These are phyloP conservation scores for Byssochlamys sp. DNA, from an alignment of 2,329 filamentous ascomycete species.

Conservation along the genomic window DNA sequence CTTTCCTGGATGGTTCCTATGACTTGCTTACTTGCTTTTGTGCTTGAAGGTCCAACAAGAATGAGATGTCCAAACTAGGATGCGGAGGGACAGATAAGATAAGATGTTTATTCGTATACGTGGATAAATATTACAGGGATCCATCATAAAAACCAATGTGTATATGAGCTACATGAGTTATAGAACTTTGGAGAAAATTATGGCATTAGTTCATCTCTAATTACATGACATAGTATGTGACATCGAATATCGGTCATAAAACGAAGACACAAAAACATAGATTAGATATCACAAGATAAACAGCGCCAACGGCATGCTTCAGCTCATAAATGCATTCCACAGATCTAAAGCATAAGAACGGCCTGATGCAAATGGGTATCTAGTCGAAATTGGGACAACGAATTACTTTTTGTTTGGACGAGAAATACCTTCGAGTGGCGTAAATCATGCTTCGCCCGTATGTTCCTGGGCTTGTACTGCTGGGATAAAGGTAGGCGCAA, in stretches of 20 bases:
- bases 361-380: background rate
- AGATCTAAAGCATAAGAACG: background rate
- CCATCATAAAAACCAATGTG: no score
- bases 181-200: no score
- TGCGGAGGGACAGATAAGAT: no score
- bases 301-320: background rate
- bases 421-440: background rate
- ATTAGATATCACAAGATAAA: background rate
- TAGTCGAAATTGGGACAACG: background rate
- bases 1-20: no score
- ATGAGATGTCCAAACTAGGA: no score
- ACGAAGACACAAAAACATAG: background rate
- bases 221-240: background rate
- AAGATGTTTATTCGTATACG: no score
- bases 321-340: background rate
- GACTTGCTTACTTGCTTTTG: no score
- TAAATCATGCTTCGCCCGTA: slow-evolving; percentile 2
- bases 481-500: slow-evolving; percentile 18
- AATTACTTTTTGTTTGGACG: background rate
- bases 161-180: no score
- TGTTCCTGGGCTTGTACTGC: slow-evolving; percentile 8
- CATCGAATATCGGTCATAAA: background rate
- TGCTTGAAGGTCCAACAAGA: no score
- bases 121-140: no score
- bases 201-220: background rate